Evolutionary conservation across 805 yeast species (phyloP).

Genomic region (Nakazawaea laoshanensis): DNA sequence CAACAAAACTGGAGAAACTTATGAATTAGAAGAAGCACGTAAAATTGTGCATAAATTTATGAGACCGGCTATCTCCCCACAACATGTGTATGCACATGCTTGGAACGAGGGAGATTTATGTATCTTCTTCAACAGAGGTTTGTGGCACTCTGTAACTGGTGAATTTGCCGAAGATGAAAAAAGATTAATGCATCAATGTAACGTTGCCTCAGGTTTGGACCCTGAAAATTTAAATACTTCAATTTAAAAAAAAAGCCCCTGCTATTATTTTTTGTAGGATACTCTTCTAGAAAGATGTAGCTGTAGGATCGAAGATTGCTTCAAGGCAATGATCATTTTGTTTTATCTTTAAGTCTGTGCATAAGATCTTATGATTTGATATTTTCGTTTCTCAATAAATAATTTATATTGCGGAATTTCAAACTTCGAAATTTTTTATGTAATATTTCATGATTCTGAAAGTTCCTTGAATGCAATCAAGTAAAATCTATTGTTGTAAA

Average conservation of each 20-base stretch:
- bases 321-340: too few relatives aligned
- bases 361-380: too few relatives aligned
- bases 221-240: slow-evolving; percentile 28
- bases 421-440: too few relatives aligned
- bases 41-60: slow-evolving; percentile 60
- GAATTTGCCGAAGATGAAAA: slow-evolving; percentile 73
- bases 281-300: too few relatives aligned
- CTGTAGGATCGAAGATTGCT: too few relatives aligned
- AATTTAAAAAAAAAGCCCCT: too few relatives aligned
- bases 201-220: slow-evolving; percentile 74
- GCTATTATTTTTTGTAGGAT: neutral
- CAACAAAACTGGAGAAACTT: slow-evolving; percentile 45
- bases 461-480: too few relatives aligned
- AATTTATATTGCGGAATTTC: too few relatives aligned
- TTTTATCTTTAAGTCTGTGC: too few relatives aligned
- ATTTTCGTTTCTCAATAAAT: too few relatives aligned
- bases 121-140: slow-evolving; percentile 81
- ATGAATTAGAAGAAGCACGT: slow-evolving; percentile 69
- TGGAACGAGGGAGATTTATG: slow-evolving; percentile 84
- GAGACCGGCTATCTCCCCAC: slow-evolving; percentile 80
- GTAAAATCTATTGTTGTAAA: too few relatives aligned
- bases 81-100: slow-evolving; percentile 67
- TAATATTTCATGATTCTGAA: too few relatives aligned
- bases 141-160: slow-evolving; percentile 89
- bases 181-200: slow-evolving; percentile 90